Evolutionary conservation across 352 stramenopile species (phyloP).

Genomic region (Pythium periplocum): DNA sequence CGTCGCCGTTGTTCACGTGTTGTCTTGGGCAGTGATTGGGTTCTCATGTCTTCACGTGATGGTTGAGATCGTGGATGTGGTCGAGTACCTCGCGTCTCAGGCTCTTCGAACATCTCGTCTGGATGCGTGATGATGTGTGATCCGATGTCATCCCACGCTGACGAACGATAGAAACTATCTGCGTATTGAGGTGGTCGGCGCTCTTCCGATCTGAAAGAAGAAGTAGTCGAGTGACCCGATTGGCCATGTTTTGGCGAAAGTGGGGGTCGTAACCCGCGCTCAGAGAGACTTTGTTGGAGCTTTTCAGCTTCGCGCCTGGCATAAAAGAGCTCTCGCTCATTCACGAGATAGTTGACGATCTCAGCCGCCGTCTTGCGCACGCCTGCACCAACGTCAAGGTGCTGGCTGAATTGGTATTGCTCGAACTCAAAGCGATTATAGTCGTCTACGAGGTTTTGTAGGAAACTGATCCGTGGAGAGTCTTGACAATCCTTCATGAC

Average conservation of each 20-base stretch:
- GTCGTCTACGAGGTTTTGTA: constrained; percentile 35
- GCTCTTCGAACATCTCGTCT: constrained; percentile 20
- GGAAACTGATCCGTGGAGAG: constrained; percentile 32
- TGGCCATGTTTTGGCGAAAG: constrained; percentile 2
- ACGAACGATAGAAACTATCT: constrained; percentile 10
- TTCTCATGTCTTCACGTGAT: no score
- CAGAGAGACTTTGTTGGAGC: constrained; percentile 50
- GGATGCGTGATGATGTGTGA: constrained; percentile 43
- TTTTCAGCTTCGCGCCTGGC: constrained; percentile 39
- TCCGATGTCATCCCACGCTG: constrained; percentile 28
- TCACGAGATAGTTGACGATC: constrained; percentile 37
- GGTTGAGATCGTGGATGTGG: no score
- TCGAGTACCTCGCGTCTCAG: background rate
- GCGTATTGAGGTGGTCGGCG: constrained; percentile 26
- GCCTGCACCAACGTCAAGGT: constrained; percentile 57
- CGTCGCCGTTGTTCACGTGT: no score
- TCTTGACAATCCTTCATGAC: constrained; percentile 58
- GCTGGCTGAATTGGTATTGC: constrained; percentile 68
- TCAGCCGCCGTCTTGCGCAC: constrained; percentile 56
- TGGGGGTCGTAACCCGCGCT: constrained; percentile 32
- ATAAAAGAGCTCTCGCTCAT: constrained; percentile 48
- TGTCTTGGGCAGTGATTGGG: no score
- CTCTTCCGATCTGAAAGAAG: constrained; percentile 5
- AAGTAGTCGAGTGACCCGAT: background rate
- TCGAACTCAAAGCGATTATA: constrained; percentile 78